phyloP scores from a whole-genome alignment of 371 early-diverging fungal genomes.

The Mortierella sp. region DNA sequence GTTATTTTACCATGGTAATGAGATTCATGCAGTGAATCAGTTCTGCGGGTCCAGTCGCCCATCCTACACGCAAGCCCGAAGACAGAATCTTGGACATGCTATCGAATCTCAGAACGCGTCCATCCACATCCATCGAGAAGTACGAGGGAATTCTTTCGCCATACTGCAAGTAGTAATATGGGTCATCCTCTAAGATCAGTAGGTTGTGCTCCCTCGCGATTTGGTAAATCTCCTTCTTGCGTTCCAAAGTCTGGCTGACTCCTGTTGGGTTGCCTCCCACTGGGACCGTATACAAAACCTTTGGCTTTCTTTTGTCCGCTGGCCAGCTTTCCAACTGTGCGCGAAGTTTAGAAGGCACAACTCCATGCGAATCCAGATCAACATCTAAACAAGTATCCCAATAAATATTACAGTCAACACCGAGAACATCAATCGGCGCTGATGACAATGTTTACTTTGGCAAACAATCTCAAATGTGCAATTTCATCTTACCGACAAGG shows the following conservation, averaged over 20 bases:
- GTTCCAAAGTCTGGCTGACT: slow-evolving; percentile 67
- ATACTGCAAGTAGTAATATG: slow-evolving; percentile 82
- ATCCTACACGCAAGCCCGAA: slow-evolving; percentile 85
- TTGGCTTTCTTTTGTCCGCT: slow-evolving; percentile 61
- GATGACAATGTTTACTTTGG: not conserved
- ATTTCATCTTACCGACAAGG: slow-evolving; percentile 61
- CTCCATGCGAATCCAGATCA: slow-evolving; percentile 66
- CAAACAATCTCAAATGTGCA: not conserved
- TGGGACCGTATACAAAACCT: slow-evolving; percentile 70
- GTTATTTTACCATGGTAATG: slow-evolving; percentile 66
- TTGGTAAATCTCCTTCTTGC: slow-evolving; percentile 73
- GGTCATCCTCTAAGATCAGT: slow-evolving; percentile 84
- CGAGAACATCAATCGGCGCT: not conserved
- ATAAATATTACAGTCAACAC: not conserved
- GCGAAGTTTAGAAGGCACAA: slow-evolving; percentile 65
- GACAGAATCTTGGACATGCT: slow-evolving; percentile 86
- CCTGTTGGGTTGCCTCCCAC: slow-evolving; percentile 84
- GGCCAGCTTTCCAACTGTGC: slow-evolving; percentile 66
- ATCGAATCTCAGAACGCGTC: slow-evolving; percentile 87
- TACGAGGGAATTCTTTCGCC: slow-evolving; percentile 67
- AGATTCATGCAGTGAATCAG: slow-evolving; percentile 79
- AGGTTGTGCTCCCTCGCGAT: slow-evolving; percentile 71
- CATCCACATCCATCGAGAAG: slow-evolving; percentile 83
- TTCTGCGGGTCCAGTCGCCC: slow-evolving; percentile 78
- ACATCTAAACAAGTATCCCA: slow-evolving; percentile 44